Evolutionary conservation across 345 rosid species (phyloP).

Genomic region (Linum trigynum): DNA sequence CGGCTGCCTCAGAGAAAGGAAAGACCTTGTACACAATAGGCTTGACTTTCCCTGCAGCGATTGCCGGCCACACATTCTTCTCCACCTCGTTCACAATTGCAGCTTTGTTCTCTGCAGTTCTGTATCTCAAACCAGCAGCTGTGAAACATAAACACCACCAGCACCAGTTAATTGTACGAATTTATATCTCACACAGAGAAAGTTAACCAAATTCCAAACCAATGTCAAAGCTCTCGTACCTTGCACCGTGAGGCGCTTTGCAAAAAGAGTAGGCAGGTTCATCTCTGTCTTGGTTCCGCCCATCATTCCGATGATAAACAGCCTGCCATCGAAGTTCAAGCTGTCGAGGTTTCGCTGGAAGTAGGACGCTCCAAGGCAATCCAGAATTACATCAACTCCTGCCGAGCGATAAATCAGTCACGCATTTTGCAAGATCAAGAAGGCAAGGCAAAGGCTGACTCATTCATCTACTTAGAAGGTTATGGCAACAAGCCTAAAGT

Average conservation of each 20-base stretch:
- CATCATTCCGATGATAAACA: constrained; percentile 63
- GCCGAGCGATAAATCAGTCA: background rate
- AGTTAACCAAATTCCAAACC: background rate
- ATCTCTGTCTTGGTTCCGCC: constrained; percentile 59
- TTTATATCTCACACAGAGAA: background rate
- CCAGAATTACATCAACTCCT: constrained; percentile 59
- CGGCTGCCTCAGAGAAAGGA: constrained; percentile 52
- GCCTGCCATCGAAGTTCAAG: constrained; percentile 76
- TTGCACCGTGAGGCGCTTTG: constrained; percentile 80
- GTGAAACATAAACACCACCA: constrained; percentile 11
- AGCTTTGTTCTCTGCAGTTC: constrained; percentile 65
- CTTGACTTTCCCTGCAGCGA: constrained; percentile 58
- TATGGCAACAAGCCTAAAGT: background rate
- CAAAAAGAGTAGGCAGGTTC: constrained; percentile 43
- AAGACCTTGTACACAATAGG: constrained; percentile 49
- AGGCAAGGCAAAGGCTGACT: no score
- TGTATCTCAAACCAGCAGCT: constrained; percentile 74
- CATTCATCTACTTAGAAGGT: no score
- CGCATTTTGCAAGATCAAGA: background rate
- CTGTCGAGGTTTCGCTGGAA: constrained; percentile 66
- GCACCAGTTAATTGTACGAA: background rate
- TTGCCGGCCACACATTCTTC: constrained; percentile 82
- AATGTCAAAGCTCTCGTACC: constrained; percentile 29
- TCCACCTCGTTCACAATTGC: constrained; percentile 59
- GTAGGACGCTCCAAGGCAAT: constrained; percentile 75